Percentiles rank a stretch among this genome's conserved stretches.
Evolutionary conservation across 2,329 filamentous ascomycete genomes (phyloP).

Genomic region (Verticillium nonalfalfae): DNA sequence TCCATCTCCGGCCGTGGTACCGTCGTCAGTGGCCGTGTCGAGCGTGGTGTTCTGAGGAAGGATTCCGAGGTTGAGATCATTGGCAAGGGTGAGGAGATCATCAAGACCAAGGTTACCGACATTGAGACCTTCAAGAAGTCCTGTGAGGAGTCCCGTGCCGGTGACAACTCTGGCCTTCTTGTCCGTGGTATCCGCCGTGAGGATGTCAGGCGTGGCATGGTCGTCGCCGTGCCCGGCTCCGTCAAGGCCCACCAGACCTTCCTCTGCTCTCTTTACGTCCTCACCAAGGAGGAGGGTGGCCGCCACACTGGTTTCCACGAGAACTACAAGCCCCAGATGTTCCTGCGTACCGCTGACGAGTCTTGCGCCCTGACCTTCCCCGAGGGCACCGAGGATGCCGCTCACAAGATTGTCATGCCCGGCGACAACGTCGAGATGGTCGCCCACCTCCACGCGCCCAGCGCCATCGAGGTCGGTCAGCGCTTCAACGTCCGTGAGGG

Average conservation of each 20-base stretch:
- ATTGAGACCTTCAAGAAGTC: constrained; percentile 99
- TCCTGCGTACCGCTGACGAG: constrained; percentile 86
- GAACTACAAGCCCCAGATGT: constrained; percentile 97
- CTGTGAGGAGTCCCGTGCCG: constrained; percentile 90
- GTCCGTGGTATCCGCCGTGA: constrained; percentile 95
- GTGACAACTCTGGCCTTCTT: constrained; percentile 96
- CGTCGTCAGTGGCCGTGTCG: constrained; percentile 92
- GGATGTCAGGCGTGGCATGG: constrained; percentile 92
- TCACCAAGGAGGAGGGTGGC: constrained; percentile 96
- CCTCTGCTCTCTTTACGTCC: constrained; percentile 91
- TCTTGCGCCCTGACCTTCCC: constrained; percentile 77
- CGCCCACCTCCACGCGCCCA: constrained; percentile 74
- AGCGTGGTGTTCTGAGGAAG: constrained; percentile 90
- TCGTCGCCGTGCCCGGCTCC: constrained; percentile 75
- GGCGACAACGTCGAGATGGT: constrained; percentile 99
- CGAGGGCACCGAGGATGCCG: constrained; percentile 67
- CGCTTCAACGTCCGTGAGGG: constrained; percentile 98
- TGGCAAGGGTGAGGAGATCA: constrained; percentile 71
- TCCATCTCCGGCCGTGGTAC: constrained; percentile 91
- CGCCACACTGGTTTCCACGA: constrained; percentile 91
- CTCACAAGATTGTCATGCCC: constrained; percentile 85
- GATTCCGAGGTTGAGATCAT: constrained; percentile 93
- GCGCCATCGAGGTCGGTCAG: constrained; percentile 86
- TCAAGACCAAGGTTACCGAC: constrained; percentile 99
- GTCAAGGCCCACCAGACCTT: constrained; percentile 88